phyloP scores from a whole-genome alignment of 1,284 basidiomycete genomes.

The Rhizoctonia solani region DNA sequence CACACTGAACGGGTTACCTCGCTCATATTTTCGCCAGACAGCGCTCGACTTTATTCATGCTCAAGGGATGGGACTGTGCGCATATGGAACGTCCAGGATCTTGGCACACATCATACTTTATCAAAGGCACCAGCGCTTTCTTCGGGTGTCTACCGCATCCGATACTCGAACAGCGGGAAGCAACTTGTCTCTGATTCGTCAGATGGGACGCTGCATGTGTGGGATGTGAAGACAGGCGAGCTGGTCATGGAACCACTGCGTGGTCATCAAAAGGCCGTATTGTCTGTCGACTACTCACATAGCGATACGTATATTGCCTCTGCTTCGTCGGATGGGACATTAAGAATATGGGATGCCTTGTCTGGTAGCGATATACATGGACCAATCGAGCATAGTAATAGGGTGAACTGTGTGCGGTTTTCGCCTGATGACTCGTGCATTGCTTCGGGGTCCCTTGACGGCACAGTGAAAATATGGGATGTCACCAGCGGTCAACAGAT shows the following conservation, averaged over 20 bases:
- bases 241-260: not conserved
- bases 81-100: constrained; percentile 64
- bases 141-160: too few species aligned
- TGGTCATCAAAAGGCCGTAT: not conserved
- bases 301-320: not conserved
- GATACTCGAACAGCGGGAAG: constrained; percentile 24
- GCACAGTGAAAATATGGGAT: not conserved
- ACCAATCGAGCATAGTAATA: not conserved
- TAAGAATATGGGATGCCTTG: not conserved
- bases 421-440: not conserved
- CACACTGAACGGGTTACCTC: not conserved
- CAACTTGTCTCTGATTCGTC: not conserved
- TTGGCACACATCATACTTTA: too few species aligned
- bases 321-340: not conserved
- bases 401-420: not conserved
- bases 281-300: not conserved
- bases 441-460: not conserved
- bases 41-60: not conserved
- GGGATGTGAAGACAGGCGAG: constrained; percentile 6
- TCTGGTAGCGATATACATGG: not conserved
- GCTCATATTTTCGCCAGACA: not conserved
- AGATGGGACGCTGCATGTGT: not conserved
- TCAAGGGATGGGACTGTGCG: constrained; percentile 75
- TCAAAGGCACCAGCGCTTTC: too few species aligned
- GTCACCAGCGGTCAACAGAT: not conserved